Percentiles rank a stretch among this genome's conserved stretches.
These are phyloP conservation scores for Magnolia officinalis DNA, from an alignment of 164 flowering plant species.

Conservation along the genomic window DNA sequence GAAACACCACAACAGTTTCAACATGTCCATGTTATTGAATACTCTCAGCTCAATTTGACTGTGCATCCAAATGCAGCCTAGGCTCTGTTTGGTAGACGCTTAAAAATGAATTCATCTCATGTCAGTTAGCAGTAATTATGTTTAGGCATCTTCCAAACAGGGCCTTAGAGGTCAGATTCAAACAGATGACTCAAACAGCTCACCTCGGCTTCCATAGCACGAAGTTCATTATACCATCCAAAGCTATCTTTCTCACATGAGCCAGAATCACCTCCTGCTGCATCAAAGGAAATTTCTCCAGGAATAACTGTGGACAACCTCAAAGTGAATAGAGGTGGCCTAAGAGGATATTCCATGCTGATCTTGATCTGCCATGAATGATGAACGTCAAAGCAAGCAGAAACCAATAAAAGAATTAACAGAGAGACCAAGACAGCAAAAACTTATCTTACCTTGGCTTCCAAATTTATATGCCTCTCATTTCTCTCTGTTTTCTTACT, in stretches of 20 bases:
- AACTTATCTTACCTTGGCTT: slow-evolving; percentile 60
- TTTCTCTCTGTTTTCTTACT: slow-evolving; percentile 31
- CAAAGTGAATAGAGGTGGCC: slow-evolving; percentile 74
- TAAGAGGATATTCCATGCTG: slow-evolving; percentile 88
- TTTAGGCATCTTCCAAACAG: too few relatives aligned
- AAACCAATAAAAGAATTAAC: slow-evolving; percentile 9
- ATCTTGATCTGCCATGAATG: slow-evolving; percentile 59
- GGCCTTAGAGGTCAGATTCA: not conserved
- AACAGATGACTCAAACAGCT: slow-evolving; percentile 5
- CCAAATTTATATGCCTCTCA: slow-evolving; percentile 43
- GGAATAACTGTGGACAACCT: slow-evolving; percentile 25
- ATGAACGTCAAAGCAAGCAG: slow-evolving; percentile 8
- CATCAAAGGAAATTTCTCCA: slow-evolving; percentile 26
- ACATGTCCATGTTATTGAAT: not conserved
- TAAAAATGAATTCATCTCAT: not conserved
- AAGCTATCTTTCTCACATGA: slow-evolving; percentile 20
- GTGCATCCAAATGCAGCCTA: not conserved
- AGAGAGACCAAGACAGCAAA: not conserved
- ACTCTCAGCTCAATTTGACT: not conserved
- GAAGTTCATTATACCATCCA: slow-evolving; percentile 73
- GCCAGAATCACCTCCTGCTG: not conserved
- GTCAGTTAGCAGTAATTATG: not conserved
- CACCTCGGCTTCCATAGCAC: slow-evolving; percentile 96
- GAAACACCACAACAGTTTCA: not conserved
- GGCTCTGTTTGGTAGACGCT: not conserved